These are phyloP conservation scores for Trametes cubensis DNA, from an alignment of 768 basidiomycete genomes.

Conservation along the genomic window DNA sequence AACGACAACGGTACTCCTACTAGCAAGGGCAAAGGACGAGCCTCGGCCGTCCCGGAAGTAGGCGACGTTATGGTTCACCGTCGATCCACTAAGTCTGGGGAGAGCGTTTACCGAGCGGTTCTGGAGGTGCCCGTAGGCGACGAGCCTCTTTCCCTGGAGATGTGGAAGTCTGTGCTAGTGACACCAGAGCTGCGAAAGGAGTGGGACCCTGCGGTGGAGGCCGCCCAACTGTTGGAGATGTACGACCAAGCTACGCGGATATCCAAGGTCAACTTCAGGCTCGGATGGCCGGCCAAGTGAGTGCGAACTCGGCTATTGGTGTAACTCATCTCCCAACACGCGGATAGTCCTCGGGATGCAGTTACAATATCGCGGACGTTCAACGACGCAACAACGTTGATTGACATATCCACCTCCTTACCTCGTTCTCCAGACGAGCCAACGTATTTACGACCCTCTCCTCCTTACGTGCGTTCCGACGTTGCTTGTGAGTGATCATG, in stretches of 20 bases:
- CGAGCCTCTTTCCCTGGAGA: constrained; percentile 62
- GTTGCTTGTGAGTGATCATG: constrained; percentile 58
- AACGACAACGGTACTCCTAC: constrained; percentile 41
- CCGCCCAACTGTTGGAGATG: constrained; percentile 79
- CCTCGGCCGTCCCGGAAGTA: constrained; percentile 56
- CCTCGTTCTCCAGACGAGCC: constrained; percentile 91
- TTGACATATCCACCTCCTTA: constrained; percentile 92
- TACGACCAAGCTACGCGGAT: constrained; percentile 86
- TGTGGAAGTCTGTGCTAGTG: constrained; percentile 78
- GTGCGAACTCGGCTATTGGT: constrained; percentile 34
- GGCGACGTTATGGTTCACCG: constrained; percentile 80
- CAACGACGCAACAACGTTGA: constrained; percentile 76
- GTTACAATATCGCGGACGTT: constrained; percentile 91
- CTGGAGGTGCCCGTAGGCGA: constrained; percentile 75
- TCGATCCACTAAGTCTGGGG: constrained; percentile 65
- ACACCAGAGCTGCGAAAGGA: constrained; percentile 88
- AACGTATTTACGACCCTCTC: constrained; percentile 86
- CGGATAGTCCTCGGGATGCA: constrained; percentile 81
- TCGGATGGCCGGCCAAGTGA: constrained; percentile 97
- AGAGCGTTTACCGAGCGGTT: constrained; percentile 78
- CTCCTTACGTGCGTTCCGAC: constrained; percentile 89
- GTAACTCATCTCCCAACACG: background rate
- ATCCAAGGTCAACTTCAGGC: constrained; percentile 84
- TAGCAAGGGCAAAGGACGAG: constrained; percentile 66
- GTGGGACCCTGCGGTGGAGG: constrained; percentile 94